Conservation (phyloP, 257 asterid genomes). For the Rauvolfia tetraphylla region DNA sequence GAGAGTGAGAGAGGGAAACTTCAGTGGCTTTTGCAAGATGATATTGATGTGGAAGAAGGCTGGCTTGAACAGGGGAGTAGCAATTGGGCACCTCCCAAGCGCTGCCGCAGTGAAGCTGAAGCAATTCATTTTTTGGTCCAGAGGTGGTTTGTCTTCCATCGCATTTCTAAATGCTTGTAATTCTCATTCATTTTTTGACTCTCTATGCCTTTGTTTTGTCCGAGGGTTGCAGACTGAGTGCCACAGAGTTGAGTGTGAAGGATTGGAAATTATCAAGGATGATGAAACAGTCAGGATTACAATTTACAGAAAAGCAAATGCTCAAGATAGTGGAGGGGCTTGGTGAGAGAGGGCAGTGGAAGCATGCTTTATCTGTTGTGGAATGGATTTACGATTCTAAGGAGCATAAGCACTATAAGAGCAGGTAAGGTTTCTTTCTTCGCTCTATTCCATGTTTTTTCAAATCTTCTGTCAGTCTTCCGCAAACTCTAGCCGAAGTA, state of each 20-base stretch:
- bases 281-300: slow-evolving; percentile 79
- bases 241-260: slow-evolving; percentile 49
- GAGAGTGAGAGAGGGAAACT: slow-evolving; percentile 72
- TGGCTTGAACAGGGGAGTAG: slow-evolving; percentile 39
- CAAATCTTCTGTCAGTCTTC: not conserved
- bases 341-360: slow-evolving; percentile 78
- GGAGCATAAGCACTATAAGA: slow-evolving; percentile 60
- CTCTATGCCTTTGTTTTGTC: not conserved
- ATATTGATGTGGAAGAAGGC: slow-evolving; percentile 54
- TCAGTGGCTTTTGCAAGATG: slow-evolving; percentile 79
- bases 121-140: slow-evolving; percentile 52
- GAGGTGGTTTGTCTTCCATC: slow-evolving; percentile 36
- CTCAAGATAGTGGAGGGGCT: slow-evolving; percentile 77
- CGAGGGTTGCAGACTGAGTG: slow-evolving; percentile 46
- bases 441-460: not conserved
- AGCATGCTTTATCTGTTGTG: slow-evolving; percentile 70
- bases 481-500: not conserved
- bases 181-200: not conserved
- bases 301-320: slow-evolving; percentile 82
- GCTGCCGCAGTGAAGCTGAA: slow-evolving; percentile 52
- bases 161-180: not conserved
- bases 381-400: slow-evolving; percentile 75
- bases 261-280: slow-evolving; percentile 76
- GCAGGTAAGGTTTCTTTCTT: slow-evolving; percentile 48
- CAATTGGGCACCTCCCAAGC: slow-evolving; percentile 51